A percentile compares a stretch with the other conserved stretches of the same genome.
Conservation (phyloP, 140 eudicot species). For the Ambrosia hybrid region DNA sequence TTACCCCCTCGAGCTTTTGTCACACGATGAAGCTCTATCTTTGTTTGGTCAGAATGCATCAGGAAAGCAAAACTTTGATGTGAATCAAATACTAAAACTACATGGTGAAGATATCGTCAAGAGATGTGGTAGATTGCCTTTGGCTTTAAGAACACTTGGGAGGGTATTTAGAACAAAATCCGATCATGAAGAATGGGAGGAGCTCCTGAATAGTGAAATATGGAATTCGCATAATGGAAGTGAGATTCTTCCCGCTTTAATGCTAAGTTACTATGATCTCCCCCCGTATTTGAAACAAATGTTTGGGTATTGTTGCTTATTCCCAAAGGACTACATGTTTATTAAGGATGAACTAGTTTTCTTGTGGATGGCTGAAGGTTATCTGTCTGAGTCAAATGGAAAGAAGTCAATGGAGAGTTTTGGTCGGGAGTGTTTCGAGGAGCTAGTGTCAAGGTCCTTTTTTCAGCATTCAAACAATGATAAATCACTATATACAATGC, state of each 20-base stretch:
- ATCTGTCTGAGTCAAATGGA: conserved; percentile 7
- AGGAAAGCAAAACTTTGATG: neutral
- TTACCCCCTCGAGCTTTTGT: conserved; percentile 15
- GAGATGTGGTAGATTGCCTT: conserved; percentile 49
- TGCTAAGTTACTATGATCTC: conserved; percentile 45
- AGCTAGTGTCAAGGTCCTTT: conserved; percentile 38
- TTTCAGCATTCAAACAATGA: conserved; percentile 19
- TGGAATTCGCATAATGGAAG: conserved; percentile 18
- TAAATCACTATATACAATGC: neutral
- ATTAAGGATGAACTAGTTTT: conserved; percentile 13
- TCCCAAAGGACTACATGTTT: conserved; percentile 37
- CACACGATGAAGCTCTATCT: conserved; percentile 20
- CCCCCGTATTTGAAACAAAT: conserved; percentile 35
- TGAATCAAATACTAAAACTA: neutral
- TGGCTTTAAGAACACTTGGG: conserved; percentile 34
- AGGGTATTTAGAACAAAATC: conserved; percentile 24
- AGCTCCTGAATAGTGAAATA: conserved; percentile 25
- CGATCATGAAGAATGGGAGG: conserved; percentile 28
- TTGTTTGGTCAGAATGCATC: conserved; percentile 26
- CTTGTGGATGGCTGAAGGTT: conserved; percentile 53
- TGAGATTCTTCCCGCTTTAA: conserved; percentile 34
- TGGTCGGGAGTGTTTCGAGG: conserved; percentile 36
- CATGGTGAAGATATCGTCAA: conserved; percentile 38
- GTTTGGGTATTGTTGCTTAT: conserved; percentile 43
- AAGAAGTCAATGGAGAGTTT: conserved; percentile 29